These are phyloP conservation scores for slime mould (Dictyostelium discoideum) DNA, from an alignment of 78 protist species.

Conservation along the genomic window DNA sequence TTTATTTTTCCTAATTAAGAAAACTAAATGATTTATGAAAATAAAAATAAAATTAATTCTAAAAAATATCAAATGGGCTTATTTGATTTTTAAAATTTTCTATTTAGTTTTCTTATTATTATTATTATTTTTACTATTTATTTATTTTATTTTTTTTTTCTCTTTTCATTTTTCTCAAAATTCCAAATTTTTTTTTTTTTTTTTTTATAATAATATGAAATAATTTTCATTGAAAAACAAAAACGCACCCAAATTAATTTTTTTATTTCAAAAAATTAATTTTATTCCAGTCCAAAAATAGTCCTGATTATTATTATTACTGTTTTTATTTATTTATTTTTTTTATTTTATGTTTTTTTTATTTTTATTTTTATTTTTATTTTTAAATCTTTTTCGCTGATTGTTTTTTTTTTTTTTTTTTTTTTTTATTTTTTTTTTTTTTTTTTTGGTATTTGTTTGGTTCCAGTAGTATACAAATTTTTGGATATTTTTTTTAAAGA, in stretches of 20 bases:
- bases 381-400: not conserved
- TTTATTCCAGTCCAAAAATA: not conserved
- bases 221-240: not conserved
- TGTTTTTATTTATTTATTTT: not conserved
- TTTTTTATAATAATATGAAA: no score
- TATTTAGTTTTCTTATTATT: no score
- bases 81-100: no score
- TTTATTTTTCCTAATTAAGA: not conserved
- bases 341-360: not conserved
- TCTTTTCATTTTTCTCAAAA: not conserved
- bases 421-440: not conserved
- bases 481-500: no score
- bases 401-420: not conserved
- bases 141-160: no score
- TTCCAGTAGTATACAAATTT: not conserved
- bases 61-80: no score
- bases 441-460: not conserved
- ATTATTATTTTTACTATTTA: no score
- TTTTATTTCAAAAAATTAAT: no score
- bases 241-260: not conserved
- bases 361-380: not conserved
- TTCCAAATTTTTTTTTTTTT: no score
- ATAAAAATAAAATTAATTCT: no score
- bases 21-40: not conserved
- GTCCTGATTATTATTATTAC: not conserved